phyloP scores from a whole-genome alignment of 78 protist genomes.

The Cyanophora paradoxa region DNA sequence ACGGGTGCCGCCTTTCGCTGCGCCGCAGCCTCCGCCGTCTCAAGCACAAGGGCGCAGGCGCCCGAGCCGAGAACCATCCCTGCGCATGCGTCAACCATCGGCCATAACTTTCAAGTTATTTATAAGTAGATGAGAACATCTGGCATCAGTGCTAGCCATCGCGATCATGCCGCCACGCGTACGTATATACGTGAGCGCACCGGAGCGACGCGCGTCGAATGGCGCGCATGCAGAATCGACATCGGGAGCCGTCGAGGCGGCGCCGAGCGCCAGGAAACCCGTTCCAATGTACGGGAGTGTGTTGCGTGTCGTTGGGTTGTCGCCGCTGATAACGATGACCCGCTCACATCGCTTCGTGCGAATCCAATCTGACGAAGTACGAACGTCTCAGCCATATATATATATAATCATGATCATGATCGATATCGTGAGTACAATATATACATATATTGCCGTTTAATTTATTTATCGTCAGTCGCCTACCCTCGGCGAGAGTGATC shows the following conservation, averaged over 20 bases:
- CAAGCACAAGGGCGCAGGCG: neutral
- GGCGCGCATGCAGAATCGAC: neutral
- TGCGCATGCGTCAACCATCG: no score
- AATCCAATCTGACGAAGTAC: constrained; percentile 1
- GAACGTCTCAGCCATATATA: no score
- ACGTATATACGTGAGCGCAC: neutral
- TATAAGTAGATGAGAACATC: no score
- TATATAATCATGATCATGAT: no score
- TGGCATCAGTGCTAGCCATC: no score
- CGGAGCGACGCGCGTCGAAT: neutral
- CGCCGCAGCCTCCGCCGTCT: no score
- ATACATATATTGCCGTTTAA: no score
- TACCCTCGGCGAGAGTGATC: neutral
- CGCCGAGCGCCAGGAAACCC: constrained; percentile 18
- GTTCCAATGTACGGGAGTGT: neutral
- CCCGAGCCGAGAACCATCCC: neutral
- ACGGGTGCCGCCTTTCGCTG: no score
- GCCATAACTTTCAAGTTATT: no score
- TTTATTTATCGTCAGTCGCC: no score
- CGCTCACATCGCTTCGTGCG: neutral
- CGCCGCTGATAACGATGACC: constrained; percentile 4
- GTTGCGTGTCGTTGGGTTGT: neutral
- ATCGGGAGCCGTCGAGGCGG: neutral
- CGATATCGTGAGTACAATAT: no score
- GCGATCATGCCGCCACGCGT: neutral